Conservation (phyloP, 495 filamentous ascomycete species). For the Aspergillus bertholletiae region DNA sequence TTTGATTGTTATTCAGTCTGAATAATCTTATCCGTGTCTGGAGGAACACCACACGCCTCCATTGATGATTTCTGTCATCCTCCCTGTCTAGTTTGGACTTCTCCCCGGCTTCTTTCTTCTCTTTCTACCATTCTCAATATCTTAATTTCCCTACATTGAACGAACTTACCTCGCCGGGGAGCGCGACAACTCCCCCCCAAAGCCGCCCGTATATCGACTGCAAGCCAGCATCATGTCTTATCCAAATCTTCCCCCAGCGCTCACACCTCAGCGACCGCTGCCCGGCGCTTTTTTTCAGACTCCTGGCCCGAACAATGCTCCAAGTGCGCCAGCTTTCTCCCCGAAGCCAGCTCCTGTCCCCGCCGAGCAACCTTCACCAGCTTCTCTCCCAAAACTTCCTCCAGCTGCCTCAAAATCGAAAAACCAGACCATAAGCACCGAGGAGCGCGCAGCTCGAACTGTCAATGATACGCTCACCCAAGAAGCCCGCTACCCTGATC, state of each 20-base stretch:
- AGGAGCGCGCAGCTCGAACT: slow-evolving; percentile 77
- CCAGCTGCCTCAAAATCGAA: slow-evolving; percentile 32
- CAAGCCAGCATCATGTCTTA: slow-evolving; percentile 52
- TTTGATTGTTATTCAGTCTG: slow-evolving; percentile 13
- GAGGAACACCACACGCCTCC: slow-evolving; percentile 8
- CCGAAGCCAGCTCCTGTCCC: slow-evolving; percentile 25
- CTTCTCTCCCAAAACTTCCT: slow-evolving; percentile 35
- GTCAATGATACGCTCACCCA: slow-evolving; percentile 72
- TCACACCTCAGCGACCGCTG: slow-evolving; percentile 61
- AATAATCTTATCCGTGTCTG: slow-evolving; percentile 8
- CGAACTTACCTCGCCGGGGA: slow-evolving; percentile 19
- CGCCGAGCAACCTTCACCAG: slow-evolving; percentile 16
- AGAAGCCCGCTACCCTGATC: slow-evolving; percentile 80
- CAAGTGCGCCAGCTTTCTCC: slow-evolving; percentile 23
- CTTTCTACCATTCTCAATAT: slow-evolving; percentile 8
- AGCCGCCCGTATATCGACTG: slow-evolving; percentile 8
- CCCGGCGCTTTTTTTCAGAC: slow-evolving; percentile 75
- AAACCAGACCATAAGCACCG: slow-evolving; percentile 51
- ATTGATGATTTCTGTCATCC: slow-evolving; percentile 7
- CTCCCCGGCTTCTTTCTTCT: slow-evolving; percentile 8
- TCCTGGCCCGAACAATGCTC: slow-evolving; percentile 46
- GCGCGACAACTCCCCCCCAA: slow-evolving; percentile 26
- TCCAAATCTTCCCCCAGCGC: slow-evolving; percentile 42
- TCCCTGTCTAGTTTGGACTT: neutral
- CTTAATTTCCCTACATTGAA: slow-evolving; percentile 19